Evolutionary conservation across 2,329 filamentous ascomycete species (phyloP), one percentile per base, ranked within the genome.

Genomic region (Diaporthe nobilis): DNA sequence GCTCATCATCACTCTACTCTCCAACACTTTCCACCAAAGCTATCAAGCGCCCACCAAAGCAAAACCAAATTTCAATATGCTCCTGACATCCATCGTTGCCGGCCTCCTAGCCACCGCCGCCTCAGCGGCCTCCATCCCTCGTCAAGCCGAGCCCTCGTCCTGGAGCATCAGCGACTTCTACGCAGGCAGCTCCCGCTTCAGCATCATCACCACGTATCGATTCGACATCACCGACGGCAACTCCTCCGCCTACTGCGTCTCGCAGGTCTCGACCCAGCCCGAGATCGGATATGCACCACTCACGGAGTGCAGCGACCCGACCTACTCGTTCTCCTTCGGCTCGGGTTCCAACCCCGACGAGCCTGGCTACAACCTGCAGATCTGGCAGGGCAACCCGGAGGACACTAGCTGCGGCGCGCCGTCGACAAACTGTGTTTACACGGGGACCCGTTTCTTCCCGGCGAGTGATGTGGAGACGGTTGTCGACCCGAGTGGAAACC

Each of bases 151-250:
- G 5, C 42, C 9, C 25, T 34, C 42, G 20, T 1, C 61, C 42
- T 67, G 61, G 42, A 67, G 61, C 28, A 67, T 67, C 61, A 67
- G n/a, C 42, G 20, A 67, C 28, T 67, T 67, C 61, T 67, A 34
- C 42, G 61, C 61, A n/a, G 28, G 25, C 42, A 34, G 61, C 61
- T 31, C 28, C 42, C 61, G 39, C 42, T 44, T 47, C 61, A 67
- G 61, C 42, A n/a, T n/a, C 61, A 67, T 34, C 61, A 67, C 61
- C 25, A 67, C 42, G 3, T 67, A 67, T 17, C 22, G 61, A 2
- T 67, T 67, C 42, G 42, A 67, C 20, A 67, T 67, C 42, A 67
- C 61, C 61, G 61, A 67, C 28, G 61, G 61, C 28, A 67, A 47
- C 25, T 49, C 17, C 42, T 34, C 42, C 42, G 28, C 61, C 61